These are phyloP conservation scores for Asterophora parasitica DNA, from an alignment of 768 basidiomycete genomes.

Conservation along the genomic window DNA sequence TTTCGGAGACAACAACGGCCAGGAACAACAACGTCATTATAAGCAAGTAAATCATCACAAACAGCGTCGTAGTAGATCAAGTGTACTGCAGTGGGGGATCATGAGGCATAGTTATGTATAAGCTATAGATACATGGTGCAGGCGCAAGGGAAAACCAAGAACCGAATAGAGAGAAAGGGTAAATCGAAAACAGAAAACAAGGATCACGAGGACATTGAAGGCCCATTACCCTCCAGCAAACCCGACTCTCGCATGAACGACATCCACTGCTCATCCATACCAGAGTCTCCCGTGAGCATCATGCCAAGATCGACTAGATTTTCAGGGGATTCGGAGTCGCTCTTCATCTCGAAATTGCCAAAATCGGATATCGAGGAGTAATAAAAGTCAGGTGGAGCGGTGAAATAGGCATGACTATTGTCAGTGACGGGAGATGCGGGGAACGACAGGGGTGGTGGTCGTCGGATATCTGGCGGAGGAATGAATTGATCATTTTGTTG, in stretches of 20 bases:
- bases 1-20: too few relatives aligned
- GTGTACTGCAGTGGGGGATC: too few relatives aligned
- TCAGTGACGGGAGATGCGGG: neutral
- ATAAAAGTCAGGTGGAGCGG: slow-evolving; percentile 1
- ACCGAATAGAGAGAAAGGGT: too few relatives aligned
- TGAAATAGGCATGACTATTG: neutral
- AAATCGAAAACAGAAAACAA: too few relatives aligned
- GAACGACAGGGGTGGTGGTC: neutral
- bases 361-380: slow-evolving; percentile 7
- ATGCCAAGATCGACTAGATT: slow-evolving; percentile 38
- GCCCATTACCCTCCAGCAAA: slow-evolving; percentile 36
- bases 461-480: slow-evolving; percentile 1
- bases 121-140: too few relatives aligned
- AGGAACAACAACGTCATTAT: too few relatives aligned
- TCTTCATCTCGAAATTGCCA: slow-evolving; percentile 9
- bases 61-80: too few relatives aligned
- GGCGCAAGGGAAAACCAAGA: too few relatives aligned
- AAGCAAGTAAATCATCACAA: too few relatives aligned
- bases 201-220: too few relatives aligned
- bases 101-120: too few relatives aligned
- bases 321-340: slow-evolving; percentile 29
- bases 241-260: slow-evolving; percentile 62
- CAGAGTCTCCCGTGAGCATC: slow-evolving; percentile 54
- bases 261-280: slow-evolving; percentile 64
- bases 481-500: slow-evolving; percentile 3